Base-by-base conservation (phyloP, 345 rosid species). In the Boechera stricta region DNA sequence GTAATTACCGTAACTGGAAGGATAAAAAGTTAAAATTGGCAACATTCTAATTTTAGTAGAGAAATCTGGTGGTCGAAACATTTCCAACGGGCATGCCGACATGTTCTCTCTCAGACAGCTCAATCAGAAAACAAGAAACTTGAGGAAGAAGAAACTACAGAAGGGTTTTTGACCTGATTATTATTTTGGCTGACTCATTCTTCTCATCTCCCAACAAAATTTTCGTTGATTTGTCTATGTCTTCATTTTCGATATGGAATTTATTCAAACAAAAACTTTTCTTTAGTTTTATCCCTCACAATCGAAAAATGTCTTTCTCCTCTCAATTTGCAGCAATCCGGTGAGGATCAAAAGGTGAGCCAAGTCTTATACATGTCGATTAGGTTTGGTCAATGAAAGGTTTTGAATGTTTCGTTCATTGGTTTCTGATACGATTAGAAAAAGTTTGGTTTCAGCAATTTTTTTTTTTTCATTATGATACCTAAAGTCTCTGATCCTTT, bases 61-160 rank as follows among this genome's bases (percentile, higher is more conserved):
- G 38, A 36, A 67, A 48, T 54, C 36, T 35, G 74, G 58, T 53
- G 64, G 63, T 53, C 33, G 49, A 24, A 42, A 61, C 41, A 26
- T 32, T 13, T 42, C 63, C 49, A 67, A 59, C 28, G 74, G 79
- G 35, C 62, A 67, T 75, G 68, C 54, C 74, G 54, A 62, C 79
- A 73, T 73, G 77, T 63, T 54, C 52, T 73, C 33, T 73, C 26
- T 73, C 54, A 69, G 70, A 77, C 80, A 77, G 70, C 65, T 62
- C 75, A 61, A 59, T 29, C 5, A n/a, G 7, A 38, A 49, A 49
- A 59, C 74, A 6, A 13, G 38, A 49, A 49, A 59, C 74, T 49
- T 49, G 67, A 51, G 42, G 61, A 39, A 51, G 64, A 69, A 76
- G 64, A 76, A 76, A 69, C 11, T 33, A 69, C 58, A 69, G 47